These are phyloP conservation scores for Saturnispora sekii DNA, from an alignment of 805 yeast genomes.

Conservation along the genomic window DNA sequence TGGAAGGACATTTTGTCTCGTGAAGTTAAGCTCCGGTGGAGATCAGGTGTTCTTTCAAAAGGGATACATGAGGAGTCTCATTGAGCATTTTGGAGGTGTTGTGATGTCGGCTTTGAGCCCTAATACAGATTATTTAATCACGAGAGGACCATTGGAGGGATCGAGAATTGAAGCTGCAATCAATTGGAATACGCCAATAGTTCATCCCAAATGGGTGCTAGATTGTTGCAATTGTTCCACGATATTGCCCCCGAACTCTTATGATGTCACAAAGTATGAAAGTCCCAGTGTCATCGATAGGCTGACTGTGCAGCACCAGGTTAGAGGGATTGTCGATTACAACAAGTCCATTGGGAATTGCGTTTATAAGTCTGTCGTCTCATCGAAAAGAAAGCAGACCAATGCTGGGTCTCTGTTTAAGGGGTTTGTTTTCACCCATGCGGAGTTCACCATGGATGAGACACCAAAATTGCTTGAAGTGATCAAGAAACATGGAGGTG, in stretches of 20 bases:
- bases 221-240: constrained; percentile 39
- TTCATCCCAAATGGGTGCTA: constrained; percentile 42
- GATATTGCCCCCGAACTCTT: constrained; percentile 31
- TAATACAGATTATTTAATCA: constrained; percentile 35
- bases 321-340: constrained; percentile 10
- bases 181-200: constrained; percentile 43
- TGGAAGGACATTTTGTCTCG: constrained; percentile 36
- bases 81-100: constrained; percentile 39
- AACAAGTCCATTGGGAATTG: constrained; percentile 3
- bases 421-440: constrained; percentile 33
- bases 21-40: constrained; percentile 25
- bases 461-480: constrained; percentile 12
- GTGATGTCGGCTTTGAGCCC: constrained; percentile 42
- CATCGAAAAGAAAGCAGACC: background rate
- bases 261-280: constrained; percentile 23
- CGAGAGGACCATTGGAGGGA: constrained; percentile 39
- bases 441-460: constrained; percentile 20
- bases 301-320: constrained; percentile 24
- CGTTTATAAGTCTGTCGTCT: background rate
- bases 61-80: constrained; percentile 26
- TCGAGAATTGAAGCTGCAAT: constrained; percentile 42
- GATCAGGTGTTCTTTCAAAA: constrained; percentile 20
- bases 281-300: constrained; percentile 16
- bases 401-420: constrained; percentile 26
- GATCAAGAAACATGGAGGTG: constrained; percentile 19